Percentiles rank a stretch among this genome's conserved stretches.
Evolutionary conservation across 2,329 filamentous ascomycete genomes (phyloP).

Genomic region (Leptographium procerum): DNA sequence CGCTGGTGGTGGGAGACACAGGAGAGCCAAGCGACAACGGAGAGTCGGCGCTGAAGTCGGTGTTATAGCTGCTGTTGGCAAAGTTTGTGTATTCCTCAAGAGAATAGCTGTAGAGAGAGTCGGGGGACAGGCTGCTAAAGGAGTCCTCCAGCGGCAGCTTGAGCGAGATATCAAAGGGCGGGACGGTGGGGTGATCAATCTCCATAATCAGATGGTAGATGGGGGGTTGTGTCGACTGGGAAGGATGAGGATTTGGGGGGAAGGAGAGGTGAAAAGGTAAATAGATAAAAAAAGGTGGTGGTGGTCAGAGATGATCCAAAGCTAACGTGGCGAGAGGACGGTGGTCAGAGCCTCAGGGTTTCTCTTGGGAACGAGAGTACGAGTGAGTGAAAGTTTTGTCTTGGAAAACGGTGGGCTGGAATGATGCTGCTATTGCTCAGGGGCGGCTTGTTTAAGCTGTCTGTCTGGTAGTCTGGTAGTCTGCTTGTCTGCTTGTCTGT

Average conservation of each 20-base stretch:
- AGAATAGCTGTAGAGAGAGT: slow-evolving; percentile 15
- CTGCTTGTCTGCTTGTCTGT: too few species aligned
- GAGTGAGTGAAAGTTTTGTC: background rate
- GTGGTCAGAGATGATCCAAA: background rate
- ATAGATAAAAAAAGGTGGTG: background rate
- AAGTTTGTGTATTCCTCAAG: slow-evolving; percentile 18
- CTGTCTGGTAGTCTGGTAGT: too few species aligned
- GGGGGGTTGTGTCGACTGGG: background rate
- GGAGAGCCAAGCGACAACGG: slow-evolving; percentile 23
- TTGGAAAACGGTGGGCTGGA: background rate
- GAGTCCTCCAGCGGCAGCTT: slow-evolving; percentile 6
- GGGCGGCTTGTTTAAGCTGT: too few species aligned
- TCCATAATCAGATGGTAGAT: background rate
- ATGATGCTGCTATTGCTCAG: background rate
- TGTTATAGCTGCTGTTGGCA: slow-evolving; percentile 9
- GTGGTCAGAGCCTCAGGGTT: background rate
- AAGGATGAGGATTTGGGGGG: background rate
- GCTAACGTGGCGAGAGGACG: background rate
- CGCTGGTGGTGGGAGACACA: slow-evolving; percentile 18
- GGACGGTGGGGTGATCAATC: slow-evolving; percentile 1
- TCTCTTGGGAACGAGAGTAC: background rate
- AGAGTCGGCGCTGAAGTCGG: slow-evolving; percentile 24
- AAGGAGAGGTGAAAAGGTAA: background rate
- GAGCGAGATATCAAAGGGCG: background rate
- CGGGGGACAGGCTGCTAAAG: slow-evolving; percentile 16